Percentiles rank a stretch among this genome's conserved stretches.
Conservation (phyloP, 2,329 filamentous ascomycete species). For the Colletotrichum viniferum region DNA sequence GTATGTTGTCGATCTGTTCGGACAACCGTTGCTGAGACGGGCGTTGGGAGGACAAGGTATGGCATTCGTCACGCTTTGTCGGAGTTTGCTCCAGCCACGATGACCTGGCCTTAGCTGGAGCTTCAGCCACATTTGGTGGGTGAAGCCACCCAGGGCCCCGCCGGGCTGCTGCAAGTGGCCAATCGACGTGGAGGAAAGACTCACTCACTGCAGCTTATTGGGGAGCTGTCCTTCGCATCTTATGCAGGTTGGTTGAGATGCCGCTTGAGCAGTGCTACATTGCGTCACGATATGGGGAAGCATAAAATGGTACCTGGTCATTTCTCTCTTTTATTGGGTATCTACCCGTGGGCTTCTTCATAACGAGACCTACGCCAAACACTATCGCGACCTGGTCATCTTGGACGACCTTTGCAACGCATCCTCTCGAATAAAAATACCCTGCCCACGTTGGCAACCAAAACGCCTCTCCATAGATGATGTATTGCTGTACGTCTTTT, state of each 20-base stretch:
- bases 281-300: not conserved
- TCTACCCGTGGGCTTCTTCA: not conserved
- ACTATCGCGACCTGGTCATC: not conserved
- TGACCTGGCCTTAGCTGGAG: not conserved
- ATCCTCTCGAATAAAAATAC: not conserved
- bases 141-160: not conserved
- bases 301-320: not conserved
- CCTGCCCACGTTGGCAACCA: conserved; percentile 1
- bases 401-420: not conserved
- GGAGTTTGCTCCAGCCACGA: conserved; percentile 5
- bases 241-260: not conserved
- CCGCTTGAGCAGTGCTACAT: not conserved
- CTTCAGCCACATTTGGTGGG: not conserved
- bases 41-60: not conserved
- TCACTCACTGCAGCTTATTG: not conserved
- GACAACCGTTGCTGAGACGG: not conserved
- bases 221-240: not conserved
- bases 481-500: not conserved
- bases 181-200: conserved; percentile 4
- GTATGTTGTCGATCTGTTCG: conserved; percentile 2
- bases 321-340: conserved; percentile 13
- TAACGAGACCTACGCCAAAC: not conserved
- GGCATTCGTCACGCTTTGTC: not conserved
- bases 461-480: not conserved
- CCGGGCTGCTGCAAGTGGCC: not conserved